Conservation (phyloP, 805 yeast species). For the Candida dendrica region DNA sequence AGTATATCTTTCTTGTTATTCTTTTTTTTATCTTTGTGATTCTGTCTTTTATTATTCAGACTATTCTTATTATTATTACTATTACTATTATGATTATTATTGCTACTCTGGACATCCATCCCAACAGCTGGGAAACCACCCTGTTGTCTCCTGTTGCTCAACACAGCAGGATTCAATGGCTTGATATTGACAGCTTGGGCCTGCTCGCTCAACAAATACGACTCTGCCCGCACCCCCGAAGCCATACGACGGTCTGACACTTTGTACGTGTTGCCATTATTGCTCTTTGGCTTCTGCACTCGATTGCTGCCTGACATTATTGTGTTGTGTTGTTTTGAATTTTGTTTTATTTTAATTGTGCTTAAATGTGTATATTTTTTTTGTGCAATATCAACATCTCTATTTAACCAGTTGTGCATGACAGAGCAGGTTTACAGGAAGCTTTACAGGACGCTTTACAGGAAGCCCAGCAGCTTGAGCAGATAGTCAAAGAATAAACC, state of each 20-base stretch:
- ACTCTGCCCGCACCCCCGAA: conserved; percentile 38
- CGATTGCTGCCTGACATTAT: no score
- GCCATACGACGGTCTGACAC: conserved; percentile 52
- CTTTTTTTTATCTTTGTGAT: neutral
- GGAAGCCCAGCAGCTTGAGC: conserved; percentile 37
- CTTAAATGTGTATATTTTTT: no score
- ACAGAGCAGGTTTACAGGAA: no score
- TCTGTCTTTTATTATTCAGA: conserved; percentile 1
- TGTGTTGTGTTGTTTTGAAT: no score
- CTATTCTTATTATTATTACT: neutral
- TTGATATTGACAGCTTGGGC: conserved; percentile 11
- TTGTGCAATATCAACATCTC: no score
- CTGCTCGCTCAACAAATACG: conserved; percentile 28
- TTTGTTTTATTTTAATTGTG: no score
- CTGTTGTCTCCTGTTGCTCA: neutral
- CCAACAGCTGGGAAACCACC: no score
- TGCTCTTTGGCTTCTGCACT: conserved; percentile 5
- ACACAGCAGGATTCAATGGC: neutral
- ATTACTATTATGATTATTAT: no score
- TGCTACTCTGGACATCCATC: no score
- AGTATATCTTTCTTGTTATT: conserved; percentile 28
- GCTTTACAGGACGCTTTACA: conserved; percentile 24
- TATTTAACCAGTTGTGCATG: no score
- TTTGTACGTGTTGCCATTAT: conserved; percentile 14
- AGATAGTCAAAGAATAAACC: conserved; percentile 66